These are phyloP conservation scores for Dendrobium nobile DNA, from an alignment of 106 monocot genomes.

Conservation along the genomic window DNA sequence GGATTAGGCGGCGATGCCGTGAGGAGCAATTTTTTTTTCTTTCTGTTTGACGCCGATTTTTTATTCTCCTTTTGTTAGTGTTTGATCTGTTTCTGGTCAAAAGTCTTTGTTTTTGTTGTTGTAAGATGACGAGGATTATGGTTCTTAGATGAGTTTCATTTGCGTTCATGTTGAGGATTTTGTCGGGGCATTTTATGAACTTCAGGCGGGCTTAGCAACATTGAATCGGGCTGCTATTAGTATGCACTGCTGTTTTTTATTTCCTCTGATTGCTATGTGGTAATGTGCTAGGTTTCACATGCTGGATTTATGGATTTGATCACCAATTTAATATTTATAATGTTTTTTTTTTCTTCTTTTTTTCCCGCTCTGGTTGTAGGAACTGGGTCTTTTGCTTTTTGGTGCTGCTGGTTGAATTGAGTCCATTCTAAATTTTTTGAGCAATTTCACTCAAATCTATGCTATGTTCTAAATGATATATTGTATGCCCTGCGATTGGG, in stretches of 20 bases:
- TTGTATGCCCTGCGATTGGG: neutral
- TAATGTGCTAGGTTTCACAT: neutral
- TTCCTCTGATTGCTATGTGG: too few relatives aligned
- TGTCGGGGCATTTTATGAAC: neutral
- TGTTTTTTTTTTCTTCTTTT: neutral
- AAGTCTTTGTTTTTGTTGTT: neutral
- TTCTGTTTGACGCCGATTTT: neutral
- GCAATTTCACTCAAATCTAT: neutral
- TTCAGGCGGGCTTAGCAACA: too few relatives aligned
- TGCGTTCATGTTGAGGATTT: neutral
- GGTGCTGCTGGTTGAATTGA: neutral
- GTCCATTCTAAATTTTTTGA: neutral
- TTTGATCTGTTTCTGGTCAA: too few relatives aligned
- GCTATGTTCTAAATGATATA: neutral
- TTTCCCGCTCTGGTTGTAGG: neutral
- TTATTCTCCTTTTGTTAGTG: neutral
- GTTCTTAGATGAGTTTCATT: too few relatives aligned
- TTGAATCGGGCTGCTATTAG: neutral
- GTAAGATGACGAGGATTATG: neutral
- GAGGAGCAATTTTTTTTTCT: neutral
- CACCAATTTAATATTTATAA: neutral
- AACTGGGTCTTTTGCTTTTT: neutral
- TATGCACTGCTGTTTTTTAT: neutral
- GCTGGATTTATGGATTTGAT: neutral
- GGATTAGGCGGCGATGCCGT: neutral